Evolutionary conservation across 179 eudicot species (phyloP), one percentile per base, ranked within the genome.

Genomic region (Heliamphora ciliata): DNA sequence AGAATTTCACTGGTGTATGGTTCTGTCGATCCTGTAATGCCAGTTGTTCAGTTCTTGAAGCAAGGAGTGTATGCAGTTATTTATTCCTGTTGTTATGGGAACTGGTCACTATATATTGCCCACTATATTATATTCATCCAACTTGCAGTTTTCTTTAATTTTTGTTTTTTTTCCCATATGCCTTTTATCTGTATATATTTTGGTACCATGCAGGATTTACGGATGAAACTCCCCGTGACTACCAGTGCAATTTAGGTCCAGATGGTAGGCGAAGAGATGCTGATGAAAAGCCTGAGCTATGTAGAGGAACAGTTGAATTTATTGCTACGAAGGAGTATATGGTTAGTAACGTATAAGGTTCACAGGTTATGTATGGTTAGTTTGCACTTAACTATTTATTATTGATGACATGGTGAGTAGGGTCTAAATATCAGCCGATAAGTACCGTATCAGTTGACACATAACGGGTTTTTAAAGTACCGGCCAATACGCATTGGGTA

Each of bases 201-300:
- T 55, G 61, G 47, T 15, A 40, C 24, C 70, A 67, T 78, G 83
- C 89, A 96, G 99, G 99, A 76, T 89, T 87, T 86, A 90, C 96
- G 3, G 97, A 92, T 88, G 97, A 92, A 87, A 96, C 97, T 51
- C 99, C 99, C 17, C 94, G 96, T 82, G 99, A 94, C 59, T 96
- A 96, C 87, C 98, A 96, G 74, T 94, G 97, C 92, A 94, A 96
- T 87, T 87, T 94, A 82, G 99, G 93, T 56, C 97, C 97, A 78
- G 98, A 94, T 91, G 99, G 99, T 75, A 93, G 96, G 82, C 98
- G 99, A 77, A 90, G 98, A 88, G 98, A 96, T 91, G 98, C 97
- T 86, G 97, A 96, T 88, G 99, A 96, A 77, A 91, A 98, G 86
- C 96, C 99, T 79, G 98, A 96, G 84, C 84, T 94, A 81, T 94